Evolutionary conservation across 1,284 basidiomycete genomes (phyloP), one percentile per base, ranked within the genome.

Genomic region (Tilletia horrida): DNA sequence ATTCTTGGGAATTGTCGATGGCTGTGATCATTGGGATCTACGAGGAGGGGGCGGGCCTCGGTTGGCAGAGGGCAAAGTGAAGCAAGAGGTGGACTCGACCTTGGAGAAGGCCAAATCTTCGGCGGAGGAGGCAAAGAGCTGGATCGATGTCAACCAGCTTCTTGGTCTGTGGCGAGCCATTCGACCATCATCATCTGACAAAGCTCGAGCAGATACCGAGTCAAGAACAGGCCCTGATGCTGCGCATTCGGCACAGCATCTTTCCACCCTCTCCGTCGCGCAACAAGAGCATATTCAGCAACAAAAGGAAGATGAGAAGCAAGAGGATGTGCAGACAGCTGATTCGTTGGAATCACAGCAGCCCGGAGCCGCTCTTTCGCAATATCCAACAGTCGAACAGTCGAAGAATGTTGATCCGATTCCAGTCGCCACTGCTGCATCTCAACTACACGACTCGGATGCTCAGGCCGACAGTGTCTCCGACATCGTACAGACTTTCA

Each of bases 11-110:
- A 88, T 89, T 23, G 85, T 98, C 79, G 91, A 96, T 71, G 90
- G 89, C 2, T 91, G 89, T 74, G 94, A 99, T 84, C 96, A 98
- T 81, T 99, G 96, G 96, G 91, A 96, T 77, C 86, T 97, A 76
- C 85, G 96, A 67, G 96, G 96, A 0, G 89, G 84, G 66, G 84
- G 85, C n/a, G 85, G 85, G 64, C 68, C 78, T 40, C 66, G 82
- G 64, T 68, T 75, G 78, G 75, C 61, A 65, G 76, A 59, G 52
- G 67, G 71, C 68, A 71, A 74, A 66, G 70, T 81, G 73, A 73
- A 81, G 75, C 66, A 77, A 27, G 14, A 23, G 43, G 3, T 42
- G 23, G 29, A 65, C 27, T 48, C 31, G 27, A 43, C 21, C 8
- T 23, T 59, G 29, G 27, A 62, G 29, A 44, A 65, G 25, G 55